Conservation (phyloP, 495 filamentous ascomycete species). For the Aspergillus mulundensis region DNA sequence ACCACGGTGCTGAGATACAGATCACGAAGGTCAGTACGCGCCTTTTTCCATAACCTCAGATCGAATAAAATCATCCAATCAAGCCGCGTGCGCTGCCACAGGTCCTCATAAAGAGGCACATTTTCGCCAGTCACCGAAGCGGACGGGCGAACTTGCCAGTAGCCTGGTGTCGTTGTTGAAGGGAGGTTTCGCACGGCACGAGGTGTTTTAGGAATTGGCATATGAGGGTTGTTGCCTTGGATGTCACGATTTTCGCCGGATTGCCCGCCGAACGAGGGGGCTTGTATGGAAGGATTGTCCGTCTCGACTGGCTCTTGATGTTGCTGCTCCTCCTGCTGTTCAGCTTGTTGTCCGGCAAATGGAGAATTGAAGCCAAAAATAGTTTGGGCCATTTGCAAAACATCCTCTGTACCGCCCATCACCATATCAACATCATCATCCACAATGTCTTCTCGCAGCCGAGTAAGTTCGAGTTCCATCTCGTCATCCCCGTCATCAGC, state of each 20-base stretch:
- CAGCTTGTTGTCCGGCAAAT: constrained; percentile 1
- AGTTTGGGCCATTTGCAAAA: constrained; percentile 64
- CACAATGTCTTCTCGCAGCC: constrained; percentile 32
- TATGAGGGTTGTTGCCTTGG: constrained; percentile 18
- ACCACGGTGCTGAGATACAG: constrained; percentile 96
- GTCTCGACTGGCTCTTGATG: constrained; percentile 56
- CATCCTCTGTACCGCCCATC: constrained; percentile 52
- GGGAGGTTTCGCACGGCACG: constrained; percentile 30
- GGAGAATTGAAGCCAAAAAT: constrained; percentile 46
- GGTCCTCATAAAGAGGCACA: constrained; percentile 71
- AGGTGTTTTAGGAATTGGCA: constrained; percentile 39
- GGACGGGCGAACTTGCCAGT: constrained; percentile 82
- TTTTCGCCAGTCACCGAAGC: constrained; percentile 52
- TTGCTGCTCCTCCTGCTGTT: constrained; percentile 6
- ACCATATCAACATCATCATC: constrained; percentile 47
- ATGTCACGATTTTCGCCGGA: constrained; percentile 37
- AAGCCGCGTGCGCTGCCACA: constrained; percentile 80
- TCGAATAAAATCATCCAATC: constrained; percentile 98
- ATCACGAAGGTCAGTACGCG: constrained; percentile 82
- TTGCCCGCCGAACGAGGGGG: constrained; percentile 58
- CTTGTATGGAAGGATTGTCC: constrained; percentile 48
- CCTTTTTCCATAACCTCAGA: constrained; percentile 92
- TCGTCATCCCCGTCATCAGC: constrained; percentile 30
- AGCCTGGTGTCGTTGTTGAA: constrained; percentile 53
- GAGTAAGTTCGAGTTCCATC: constrained; percentile 22